Percentiles rank a stretch among this genome's conserved stretches.
phyloP scores from a whole-genome alignment of 495 filamentous ascomycete genomes.

The Hypoxylon fragiforme region DNA sequence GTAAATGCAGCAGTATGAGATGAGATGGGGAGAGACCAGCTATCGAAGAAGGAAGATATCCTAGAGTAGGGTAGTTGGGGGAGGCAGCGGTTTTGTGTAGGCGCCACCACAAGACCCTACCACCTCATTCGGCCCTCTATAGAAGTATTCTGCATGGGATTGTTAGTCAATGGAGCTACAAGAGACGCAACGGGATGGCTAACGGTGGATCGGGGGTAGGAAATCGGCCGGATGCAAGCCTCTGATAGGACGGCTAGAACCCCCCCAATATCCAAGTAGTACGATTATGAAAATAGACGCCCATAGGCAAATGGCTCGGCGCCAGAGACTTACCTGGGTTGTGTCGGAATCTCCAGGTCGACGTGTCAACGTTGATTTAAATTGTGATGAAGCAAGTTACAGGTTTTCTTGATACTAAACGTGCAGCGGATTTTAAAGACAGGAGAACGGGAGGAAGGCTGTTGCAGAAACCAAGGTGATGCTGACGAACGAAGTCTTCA shows the following conservation, averaged over 20 bases:
- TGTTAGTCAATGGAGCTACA: slow-evolving; percentile 37
- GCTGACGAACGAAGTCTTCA: slow-evolving; percentile 3
- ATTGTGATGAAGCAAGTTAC: slow-evolving; percentile 20
- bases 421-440: slow-evolving; percentile 10
- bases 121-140: slow-evolving; percentile 40
- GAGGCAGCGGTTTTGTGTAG: slow-evolving; percentile 57
- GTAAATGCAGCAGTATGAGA: slow-evolving; percentile 38
- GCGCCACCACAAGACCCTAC: slow-evolving; percentile 44
- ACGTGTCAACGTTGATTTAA: slow-evolving; percentile 27
- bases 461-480: slow-evolving; percentile 10
- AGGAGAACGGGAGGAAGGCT: not conserved
- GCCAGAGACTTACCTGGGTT: slow-evolving; percentile 29
- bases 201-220: slow-evolving; percentile 31
- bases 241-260: slow-evolving; percentile 37
- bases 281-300: slow-evolving; percentile 40
- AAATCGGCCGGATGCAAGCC: slow-evolving; percentile 22
- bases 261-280: slow-evolving; percentile 38
- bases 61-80: slow-evolving; percentile 41
- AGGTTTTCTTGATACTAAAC: slow-evolving; percentile 19
- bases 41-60: slow-evolving; percentile 47
- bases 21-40: slow-evolving; percentile 58
- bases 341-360: slow-evolving; percentile 30
- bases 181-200: slow-evolving; percentile 39
- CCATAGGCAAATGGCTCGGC: slow-evolving; percentile 30
- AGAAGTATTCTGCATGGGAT: slow-evolving; percentile 46